phyloP scores from a whole-genome alignment of 1,139 yeast genomes.

The Yamadazyma friedrichii region DNA sequence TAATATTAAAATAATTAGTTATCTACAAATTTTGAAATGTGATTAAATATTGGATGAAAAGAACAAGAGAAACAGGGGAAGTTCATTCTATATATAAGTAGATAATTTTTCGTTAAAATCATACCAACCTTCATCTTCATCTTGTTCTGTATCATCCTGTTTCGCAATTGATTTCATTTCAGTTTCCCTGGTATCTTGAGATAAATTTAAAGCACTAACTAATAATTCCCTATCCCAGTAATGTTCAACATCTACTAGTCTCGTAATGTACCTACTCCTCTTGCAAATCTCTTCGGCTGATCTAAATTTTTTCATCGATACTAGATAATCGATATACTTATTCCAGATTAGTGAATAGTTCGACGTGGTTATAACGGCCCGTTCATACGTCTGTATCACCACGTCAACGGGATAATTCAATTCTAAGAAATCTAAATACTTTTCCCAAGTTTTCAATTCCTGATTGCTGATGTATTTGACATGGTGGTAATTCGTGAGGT shows the following conservation, averaged over 20 bases:
- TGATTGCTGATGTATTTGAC: conserved; percentile 37
- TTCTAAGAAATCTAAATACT: conserved; percentile 59
- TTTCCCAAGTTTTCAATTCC: conserved; percentile 59
- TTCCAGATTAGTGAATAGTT: conserved; percentile 61
- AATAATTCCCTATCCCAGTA: background rate
- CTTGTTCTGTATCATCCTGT: too few relatives aligned
- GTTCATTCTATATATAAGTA: background rate
- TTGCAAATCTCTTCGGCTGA: conserved; percentile 4
- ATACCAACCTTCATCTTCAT: background rate
- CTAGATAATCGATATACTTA: conserved; percentile 50
- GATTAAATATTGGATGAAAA: background rate
- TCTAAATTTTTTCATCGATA: conserved; percentile 13
- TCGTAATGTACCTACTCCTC: background rate
- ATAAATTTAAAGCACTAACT: background rate
- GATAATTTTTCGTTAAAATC: conserved; percentile 1
- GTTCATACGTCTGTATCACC: conserved; percentile 49
- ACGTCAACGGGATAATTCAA: conserved; percentile 28
- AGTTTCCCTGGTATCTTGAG: background rate
- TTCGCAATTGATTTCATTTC: background rate
- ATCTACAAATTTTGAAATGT: background rate
- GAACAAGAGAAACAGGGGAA: too few relatives aligned
- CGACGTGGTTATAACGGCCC: conserved; percentile 56
- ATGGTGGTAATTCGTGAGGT: conserved; percentile 51
- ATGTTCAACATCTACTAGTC: background rate
- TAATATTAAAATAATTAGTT: too few relatives aligned